phyloP scores from a whole-genome alignment of 202 grass and related monocot genomes.

The Hordeum pubiflorum region DNA sequence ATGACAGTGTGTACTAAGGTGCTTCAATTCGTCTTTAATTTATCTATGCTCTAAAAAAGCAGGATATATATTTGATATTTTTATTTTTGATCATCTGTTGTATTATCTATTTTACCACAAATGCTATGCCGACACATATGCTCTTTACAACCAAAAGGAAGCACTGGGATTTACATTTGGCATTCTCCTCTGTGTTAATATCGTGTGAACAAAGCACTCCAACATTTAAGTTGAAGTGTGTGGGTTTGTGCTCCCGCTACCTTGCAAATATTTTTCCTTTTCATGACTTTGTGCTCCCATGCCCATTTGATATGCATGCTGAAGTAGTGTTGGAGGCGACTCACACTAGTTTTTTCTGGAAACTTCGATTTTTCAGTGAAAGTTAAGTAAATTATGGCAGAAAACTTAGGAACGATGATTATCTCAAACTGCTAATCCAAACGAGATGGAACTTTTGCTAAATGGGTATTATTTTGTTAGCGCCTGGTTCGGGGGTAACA shows the following conservation, averaged over 20 bases:
- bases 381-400: too few relatives aligned
- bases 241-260: neutral
- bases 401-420: too few relatives aligned
- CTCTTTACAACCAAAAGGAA: conserved; percentile 12
- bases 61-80: neutral
- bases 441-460: too few relatives aligned
- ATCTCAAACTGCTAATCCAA: too few relatives aligned
- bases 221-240: neutral
- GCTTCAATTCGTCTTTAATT: neutral
- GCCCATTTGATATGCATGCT: conserved; percentile 1
- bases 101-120: neutral
- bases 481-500: too few relatives aligned
- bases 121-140: neutral
- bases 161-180: neutral
- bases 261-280: neutral
- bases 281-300: neutral
- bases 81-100: neutral
- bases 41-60: conserved; percentile 1
- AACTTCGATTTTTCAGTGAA: neutral
- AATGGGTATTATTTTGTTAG: too few relatives aligned
- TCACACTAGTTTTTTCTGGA: neutral
- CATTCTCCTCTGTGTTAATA: conserved; percentile 2
- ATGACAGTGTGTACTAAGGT: neutral
- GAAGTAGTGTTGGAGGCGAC: neutral
- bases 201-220: neutral